phyloP scores from a whole-genome alignment of 495 filamentous ascomycete species.

The Tuber calosporum region DNA sequence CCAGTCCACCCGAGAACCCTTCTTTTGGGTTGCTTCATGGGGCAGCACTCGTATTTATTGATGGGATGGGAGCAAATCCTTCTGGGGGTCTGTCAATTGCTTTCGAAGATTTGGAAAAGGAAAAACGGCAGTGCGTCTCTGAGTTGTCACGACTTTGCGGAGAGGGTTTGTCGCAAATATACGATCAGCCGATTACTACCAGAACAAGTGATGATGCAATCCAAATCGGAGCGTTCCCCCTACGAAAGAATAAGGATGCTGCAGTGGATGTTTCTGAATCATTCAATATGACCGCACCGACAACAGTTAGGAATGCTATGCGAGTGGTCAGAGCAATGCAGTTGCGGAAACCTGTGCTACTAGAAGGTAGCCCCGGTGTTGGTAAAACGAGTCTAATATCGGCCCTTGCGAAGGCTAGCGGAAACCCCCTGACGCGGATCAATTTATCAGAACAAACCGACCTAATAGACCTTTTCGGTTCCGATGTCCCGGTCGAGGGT shows the following conservation, averaged over 20 bases:
- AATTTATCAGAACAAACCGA: constrained; percentile 98
- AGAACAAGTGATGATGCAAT: constrained; percentile 49
- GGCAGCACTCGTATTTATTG: constrained; percentile 90
- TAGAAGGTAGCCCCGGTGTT: constrained; percentile 94
- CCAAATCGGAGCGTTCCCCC: constrained; percentile 64
- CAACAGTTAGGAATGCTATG: constrained; percentile 82
- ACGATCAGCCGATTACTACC: constrained; percentile 47
- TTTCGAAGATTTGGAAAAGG: constrained; percentile 47
- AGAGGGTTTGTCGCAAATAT: constrained; percentile 56
- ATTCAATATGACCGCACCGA: constrained; percentile 79
- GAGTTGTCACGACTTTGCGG: constrained; percentile 62
- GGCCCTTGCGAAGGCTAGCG: constrained; percentile 69
- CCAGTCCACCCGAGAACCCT: constrained; percentile 48
- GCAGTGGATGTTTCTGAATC: constrained; percentile 48
- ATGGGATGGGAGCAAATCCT: constrained; percentile 89
- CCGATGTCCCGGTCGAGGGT: constrained; percentile 89
- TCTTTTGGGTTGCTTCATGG: constrained; percentile 67
- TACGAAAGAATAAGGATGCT: constrained; percentile 50
- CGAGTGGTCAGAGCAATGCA: constrained; percentile 85
- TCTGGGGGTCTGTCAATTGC: constrained; percentile 66
- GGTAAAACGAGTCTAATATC: constrained; percentile 92
- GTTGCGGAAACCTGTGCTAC: constrained; percentile 76
- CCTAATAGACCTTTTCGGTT: constrained; percentile 93
- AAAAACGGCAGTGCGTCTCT: constrained; percentile 64
- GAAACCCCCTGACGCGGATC: constrained; percentile 77